Percentiles rank a stretch among this genome's conserved stretches.
Evolutionary conservation across 352 stramenopile species (phyloP).

Genomic region (Globisporangium lucens): DNA sequence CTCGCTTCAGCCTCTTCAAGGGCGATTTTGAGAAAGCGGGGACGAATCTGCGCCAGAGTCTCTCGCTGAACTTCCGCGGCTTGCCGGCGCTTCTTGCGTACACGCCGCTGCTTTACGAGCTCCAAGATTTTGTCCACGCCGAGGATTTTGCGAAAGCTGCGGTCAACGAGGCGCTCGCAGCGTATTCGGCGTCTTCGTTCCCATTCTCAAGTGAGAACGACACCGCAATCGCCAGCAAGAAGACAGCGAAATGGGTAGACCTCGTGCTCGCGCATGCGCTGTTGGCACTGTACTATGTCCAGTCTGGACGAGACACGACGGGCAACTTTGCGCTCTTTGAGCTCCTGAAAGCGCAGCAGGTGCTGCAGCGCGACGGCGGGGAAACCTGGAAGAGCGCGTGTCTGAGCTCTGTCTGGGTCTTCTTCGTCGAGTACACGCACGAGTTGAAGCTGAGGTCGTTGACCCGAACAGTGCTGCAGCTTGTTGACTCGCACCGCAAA

Average conservation of each 20-base stretch:
- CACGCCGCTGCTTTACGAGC: slow-evolving; percentile 55
- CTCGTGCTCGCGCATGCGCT: slow-evolving; percentile 52
- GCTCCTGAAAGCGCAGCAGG: slow-evolving; percentile 52
- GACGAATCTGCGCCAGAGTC: slow-evolving; percentile 49
- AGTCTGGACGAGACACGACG: slow-evolving; percentile 41
- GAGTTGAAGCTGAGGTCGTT: slow-evolving; percentile 37
- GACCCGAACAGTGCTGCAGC: slow-evolving; percentile 31
- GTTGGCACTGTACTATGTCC: slow-evolving; percentile 54
- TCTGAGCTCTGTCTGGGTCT: slow-evolving; percentile 58
- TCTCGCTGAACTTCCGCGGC: slow-evolving; percentile 41
- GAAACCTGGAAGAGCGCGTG: slow-evolving; percentile 23
- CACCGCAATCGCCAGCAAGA: not conserved
- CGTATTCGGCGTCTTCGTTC: slow-evolving; percentile 14
- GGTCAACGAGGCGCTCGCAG: slow-evolving; percentile 24
- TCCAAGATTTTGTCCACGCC: slow-evolving; percentile 39
- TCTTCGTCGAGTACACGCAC: slow-evolving; percentile 43
- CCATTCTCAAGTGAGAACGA: not conserved
- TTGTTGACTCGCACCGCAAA: slow-evolving; percentile 32
- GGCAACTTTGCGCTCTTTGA: slow-evolving; percentile 69
- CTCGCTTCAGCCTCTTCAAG: slow-evolving; percentile 46
- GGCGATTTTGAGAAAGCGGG: slow-evolving; percentile 54
- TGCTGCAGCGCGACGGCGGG: slow-evolving; percentile 22
- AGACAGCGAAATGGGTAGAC: slow-evolving; percentile 8
- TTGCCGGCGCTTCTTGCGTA: slow-evolving; percentile 47
- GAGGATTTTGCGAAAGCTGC: slow-evolving; percentile 47